Evolutionary conservation across 2,329 filamentous ascomycete species (phyloP), one percentile per base, ranked within the genome.

Genomic region (Xylaria sp.): DNA sequence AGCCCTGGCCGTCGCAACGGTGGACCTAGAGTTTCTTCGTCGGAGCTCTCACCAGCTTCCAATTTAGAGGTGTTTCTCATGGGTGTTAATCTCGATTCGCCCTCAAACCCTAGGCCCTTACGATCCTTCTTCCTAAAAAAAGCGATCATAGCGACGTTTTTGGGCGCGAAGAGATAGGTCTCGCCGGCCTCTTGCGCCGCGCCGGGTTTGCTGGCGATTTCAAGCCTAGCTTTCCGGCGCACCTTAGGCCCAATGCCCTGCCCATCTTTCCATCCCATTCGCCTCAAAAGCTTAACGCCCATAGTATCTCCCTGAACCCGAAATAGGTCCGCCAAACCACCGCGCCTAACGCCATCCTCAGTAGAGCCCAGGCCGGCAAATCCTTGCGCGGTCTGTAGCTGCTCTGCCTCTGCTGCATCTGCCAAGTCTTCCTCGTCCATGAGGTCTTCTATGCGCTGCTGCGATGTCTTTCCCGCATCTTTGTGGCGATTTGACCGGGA

Each of bases 371-470:
- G 83, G 0, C 91, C 92, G 0, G 92, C 87, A 77, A 96, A 97
- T 0, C 86, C 86, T 60, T 89, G 85, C 0, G 88, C 85, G 0
- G 92, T 96, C 73, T 95, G 87, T 38, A 97, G 81, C 67, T 87
- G 87, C 73, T 90, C 88, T 2, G 91, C 85, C 79, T 97, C 94
- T 65, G 92, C 93, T 0, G 90, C 92, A 77, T 97, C 94, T 6
- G 91, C 92, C 38, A 97, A 83, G 79, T 99, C 96, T 77, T 99
- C 96, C 47, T 97, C 95, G 74, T 99, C 96, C 96, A 99, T 99
- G 73, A 94, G 98, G 76, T 98, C 94, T 78, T 98, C 94, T 0
- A 89, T 87, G 50, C 67, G 67, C 54, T 90, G 88, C 76, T 92
- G 89, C 10, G 67, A 49, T 2, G 61, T 72, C 69, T 87, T 84